These are phyloP conservation scores for Cochlearia excelsa DNA, from an alignment of 345 rosid genomes.

Conservation along the genomic window DNA sequence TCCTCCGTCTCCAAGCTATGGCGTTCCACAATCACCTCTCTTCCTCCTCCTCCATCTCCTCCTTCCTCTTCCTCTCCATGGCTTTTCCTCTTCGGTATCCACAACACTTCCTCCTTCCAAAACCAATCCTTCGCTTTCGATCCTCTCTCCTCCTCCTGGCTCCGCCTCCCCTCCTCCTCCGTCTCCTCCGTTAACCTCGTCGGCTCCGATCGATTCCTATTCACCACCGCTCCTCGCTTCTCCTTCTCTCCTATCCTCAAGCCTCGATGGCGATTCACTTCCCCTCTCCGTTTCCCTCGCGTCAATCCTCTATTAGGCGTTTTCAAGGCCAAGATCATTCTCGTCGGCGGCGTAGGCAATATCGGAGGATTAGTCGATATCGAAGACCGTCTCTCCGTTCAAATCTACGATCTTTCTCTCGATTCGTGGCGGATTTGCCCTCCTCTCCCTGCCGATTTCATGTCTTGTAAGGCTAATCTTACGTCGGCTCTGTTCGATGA, in stretches of 20 bases:
- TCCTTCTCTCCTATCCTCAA: conserved; percentile 57
- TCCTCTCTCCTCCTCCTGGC: conserved; percentile 67
- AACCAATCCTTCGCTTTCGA: conserved; percentile 88
- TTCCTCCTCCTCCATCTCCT: conserved; percentile 29
- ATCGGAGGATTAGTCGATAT: conserved; percentile 73
- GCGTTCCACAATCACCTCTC: conserved; percentile 50
- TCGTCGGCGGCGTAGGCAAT: conserved; percentile 71
- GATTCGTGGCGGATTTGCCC: conserved; percentile 71
- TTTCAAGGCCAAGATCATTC: conserved; percentile 46
- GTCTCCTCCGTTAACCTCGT: conserved; percentile 39
- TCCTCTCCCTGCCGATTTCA: conserved; percentile 72
- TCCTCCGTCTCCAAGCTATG: conserved; percentile 71
- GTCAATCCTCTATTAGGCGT: conserved; percentile 64
- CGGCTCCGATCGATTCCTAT: conserved; percentile 64
- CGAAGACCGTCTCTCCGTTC: conserved; percentile 68
- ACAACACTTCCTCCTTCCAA: conserved; percentile 70
- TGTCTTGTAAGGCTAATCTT: conserved; percentile 41
- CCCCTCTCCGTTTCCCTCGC: conserved; percentile 53
- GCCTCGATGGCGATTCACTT: conserved; percentile 47
- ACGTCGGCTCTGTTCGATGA: conserved; percentile 56
- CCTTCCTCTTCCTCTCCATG: conserved; percentile 47
- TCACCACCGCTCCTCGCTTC: conserved; percentile 66
- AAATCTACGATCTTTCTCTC: conserved; percentile 53
- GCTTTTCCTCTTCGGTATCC: conserved; percentile 87
- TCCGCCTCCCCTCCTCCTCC: conserved; percentile 51